Base-by-base conservation (phyloP, 116 monocot species). In the Phalaenopsis hybrid region DNA sequence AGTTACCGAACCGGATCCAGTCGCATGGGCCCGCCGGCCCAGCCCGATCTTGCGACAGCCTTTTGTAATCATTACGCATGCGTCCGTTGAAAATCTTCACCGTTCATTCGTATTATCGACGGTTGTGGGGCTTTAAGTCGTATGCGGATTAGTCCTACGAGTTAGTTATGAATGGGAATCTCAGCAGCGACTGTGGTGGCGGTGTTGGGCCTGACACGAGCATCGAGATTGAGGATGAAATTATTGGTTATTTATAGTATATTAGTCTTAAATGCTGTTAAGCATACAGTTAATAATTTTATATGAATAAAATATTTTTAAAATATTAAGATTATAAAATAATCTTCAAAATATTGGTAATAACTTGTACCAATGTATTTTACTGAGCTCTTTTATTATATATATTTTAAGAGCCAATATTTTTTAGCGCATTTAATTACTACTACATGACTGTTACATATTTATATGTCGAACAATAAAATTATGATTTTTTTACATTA, bases 21-120 rank as follows among this genome's bases (percentile, higher is more conserved):
- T 4, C 28, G 9, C 28, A 12, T 34, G 72, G 34, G 13, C 23
- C 72, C 72, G 37, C 12, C 4, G 72, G 72, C 72, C 72, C 72
- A 5, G 72, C 34, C 72, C 13, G 15, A 65, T 65, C 65, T 70
- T 13, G 70, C 70, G 1, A 37, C 45, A 61, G 4, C 12, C 70
- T 8, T 70, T 34, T 37, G 70, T 34, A 70, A 70, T 70, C 70
- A 70, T 70, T 70, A 70, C 23, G 25, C 65, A 65, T 65, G 65
- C 6, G 6, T 6, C 10, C 23, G n/a, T 21, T 34, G 15, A 41
- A 37, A 3, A 31, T 34, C 70, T 4, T 37, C 13, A 2, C 70
- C 70, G 70, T 70, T 37, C 33, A 37, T 70, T 70, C n/a, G 5
- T 18, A 6, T 8, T 4, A 70, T 70, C 70, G 70, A 70, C 70